Base-by-base conservation (phyloP, 495 filamentous ascomycete genomes). In the Tuber melanosporum region DNA sequence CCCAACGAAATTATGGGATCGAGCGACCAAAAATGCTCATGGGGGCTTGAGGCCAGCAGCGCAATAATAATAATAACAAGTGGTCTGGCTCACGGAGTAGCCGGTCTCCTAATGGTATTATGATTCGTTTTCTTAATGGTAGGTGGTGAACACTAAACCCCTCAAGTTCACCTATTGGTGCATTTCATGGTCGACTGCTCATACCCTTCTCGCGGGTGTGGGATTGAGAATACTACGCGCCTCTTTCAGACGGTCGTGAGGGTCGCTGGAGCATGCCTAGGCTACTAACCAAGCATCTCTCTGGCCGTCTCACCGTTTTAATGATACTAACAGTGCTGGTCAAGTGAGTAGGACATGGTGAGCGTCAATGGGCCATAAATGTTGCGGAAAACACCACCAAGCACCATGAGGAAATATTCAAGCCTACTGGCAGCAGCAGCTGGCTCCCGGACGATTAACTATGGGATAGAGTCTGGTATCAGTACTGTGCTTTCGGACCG, bases 401-500 rank as follows among this genome's bases (percentile, higher is more conserved):
- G 57, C 91, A 91, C 80, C 87, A 92, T 76, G 87, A 87, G n/a
- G 81, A 83, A 36, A 76, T 94, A 84, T 86, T 84, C 82, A 86
- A 82, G 79, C 79, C 76, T 71, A 78, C 82, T 22, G 71, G 49
- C 76, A 83, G 41, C 8, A 78, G 77, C 71, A 82, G 84, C 12
- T 83, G 62, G 43, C 73, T 42, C 86, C 74, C 74, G 76, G 41
- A 78, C 77, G 49, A 81, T 84, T 70, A 84, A 45, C 36, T 79
- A 83, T 49, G 79, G 83, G 70, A 78, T 45, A 85, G 83, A 41
- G 80, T 92, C 17, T 86, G 87, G 66, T 84, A 86, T 49, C 90
- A 94, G 77, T 97, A 95, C 80, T 90, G 91, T 71, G 87, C 90
- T 73, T 94, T 74, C 87, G 93, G 74, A 91, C 89, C 49, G 87